Conservation (phyloP, 192 early-diverging fungal species). For the Backusella morwellensis region DNA sequence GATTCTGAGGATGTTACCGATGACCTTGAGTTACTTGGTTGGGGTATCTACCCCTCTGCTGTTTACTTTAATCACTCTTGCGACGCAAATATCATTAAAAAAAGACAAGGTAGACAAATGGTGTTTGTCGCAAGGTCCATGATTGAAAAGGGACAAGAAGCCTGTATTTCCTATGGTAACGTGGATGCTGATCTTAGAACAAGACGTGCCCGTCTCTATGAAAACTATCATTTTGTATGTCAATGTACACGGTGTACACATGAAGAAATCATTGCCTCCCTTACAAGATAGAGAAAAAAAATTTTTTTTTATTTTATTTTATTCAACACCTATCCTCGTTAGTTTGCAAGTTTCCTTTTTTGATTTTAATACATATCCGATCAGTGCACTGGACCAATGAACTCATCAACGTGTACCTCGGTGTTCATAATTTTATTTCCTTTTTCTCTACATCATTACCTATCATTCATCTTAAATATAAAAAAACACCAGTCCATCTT, state of each 20-base stretch:
- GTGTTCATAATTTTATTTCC: neutral
- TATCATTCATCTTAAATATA: neutral
- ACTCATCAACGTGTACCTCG: neutral
- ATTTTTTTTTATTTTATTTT: neutral
- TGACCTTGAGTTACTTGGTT: conserved; percentile 54
- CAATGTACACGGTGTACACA: conserved; percentile 51
- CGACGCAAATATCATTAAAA: conserved; percentile 53
- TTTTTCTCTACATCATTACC: neutral
- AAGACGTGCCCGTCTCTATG: conserved; percentile 41
- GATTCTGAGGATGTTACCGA: conserved; percentile 10
- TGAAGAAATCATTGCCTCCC: conserved; percentile 31
- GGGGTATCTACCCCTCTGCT: conserved; percentile 59
- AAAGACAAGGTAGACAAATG: conserved; percentile 43
- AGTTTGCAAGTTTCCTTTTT: neutral
- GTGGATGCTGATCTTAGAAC: conserved; percentile 39
- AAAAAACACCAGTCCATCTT: neutral
- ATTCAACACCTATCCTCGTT: neutral
- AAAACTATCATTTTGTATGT: conserved; percentile 65
- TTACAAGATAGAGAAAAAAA: neutral
- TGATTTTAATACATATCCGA: neutral
- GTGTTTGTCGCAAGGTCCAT: conserved; percentile 41
- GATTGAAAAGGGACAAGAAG: conserved; percentile 54
- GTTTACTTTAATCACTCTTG: conserved; percentile 73
- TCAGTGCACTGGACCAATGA: neutral
- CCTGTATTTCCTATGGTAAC: conserved; percentile 63